Percentiles rank a stretch among this genome's conserved stretches.
phyloP scores from a whole-genome alignment of 345 rosid genomes.

The Eucalyptus erythrocorys region DNA sequence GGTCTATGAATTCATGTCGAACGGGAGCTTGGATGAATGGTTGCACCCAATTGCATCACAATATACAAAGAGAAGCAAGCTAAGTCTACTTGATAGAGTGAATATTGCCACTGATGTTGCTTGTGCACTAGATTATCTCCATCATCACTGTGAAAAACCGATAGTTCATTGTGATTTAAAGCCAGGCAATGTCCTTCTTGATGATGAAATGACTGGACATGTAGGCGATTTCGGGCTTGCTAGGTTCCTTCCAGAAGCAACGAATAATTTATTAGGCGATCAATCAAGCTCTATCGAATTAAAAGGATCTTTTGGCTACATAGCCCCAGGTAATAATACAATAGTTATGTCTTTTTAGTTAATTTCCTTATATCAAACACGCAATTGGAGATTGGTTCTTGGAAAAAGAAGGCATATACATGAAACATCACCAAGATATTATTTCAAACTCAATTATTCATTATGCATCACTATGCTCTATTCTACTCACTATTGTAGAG shows the following conservation, averaged over 20 bases:
- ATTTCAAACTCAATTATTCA: not conserved
- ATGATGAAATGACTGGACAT: rapidly evolving
- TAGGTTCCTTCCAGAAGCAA: not conserved
- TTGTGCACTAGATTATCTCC: not conserved
- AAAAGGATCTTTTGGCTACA: not conserved
- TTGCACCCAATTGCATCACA: not conserved
- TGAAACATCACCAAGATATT: not conserved
- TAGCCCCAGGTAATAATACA: not conserved
- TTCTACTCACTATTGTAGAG: not conserved
- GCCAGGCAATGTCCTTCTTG: not conserved
- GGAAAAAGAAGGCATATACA: not conserved
- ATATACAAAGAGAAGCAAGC: not conserved
- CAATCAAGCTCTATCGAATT: not conserved
- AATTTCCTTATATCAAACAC: not conserved
- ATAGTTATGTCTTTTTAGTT: not conserved
- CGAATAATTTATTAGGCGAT: not conserved
- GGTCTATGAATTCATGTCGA: not conserved
- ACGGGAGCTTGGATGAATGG: not conserved
- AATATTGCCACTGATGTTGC: not conserved
- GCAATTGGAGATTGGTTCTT: rapidly evolving
- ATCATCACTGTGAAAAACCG: not conserved
- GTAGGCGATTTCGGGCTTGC: not conserved
- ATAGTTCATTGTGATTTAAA: not conserved
- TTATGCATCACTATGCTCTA: rapidly evolving
- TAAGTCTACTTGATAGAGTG: not conserved